Conservation (phyloP, 2,329 filamentous ascomycete species). For the Mollisiaceae sp. region DNA sequence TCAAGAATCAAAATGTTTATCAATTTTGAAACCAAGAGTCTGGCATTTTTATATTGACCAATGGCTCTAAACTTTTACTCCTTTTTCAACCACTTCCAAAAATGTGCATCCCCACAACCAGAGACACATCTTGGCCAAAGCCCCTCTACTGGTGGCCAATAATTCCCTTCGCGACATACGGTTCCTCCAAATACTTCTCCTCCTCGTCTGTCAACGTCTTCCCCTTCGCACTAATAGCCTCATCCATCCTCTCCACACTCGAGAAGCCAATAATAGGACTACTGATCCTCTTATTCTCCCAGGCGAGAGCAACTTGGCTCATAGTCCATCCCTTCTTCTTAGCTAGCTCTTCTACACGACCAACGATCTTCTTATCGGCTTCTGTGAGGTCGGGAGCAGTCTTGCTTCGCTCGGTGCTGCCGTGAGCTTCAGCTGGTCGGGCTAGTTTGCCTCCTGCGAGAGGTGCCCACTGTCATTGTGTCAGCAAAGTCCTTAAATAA, state of each 20-base stretch:
- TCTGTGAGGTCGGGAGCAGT: slow-evolving; percentile 45
- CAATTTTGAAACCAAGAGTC: no score
- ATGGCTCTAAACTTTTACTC: no score
- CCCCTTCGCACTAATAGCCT: slow-evolving; percentile 50
- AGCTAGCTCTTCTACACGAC: slow-evolving; percentile 60
- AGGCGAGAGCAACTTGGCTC: slow-evolving; percentile 62
- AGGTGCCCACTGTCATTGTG: slow-evolving; percentile 39
- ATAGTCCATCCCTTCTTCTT: slow-evolving; percentile 61
- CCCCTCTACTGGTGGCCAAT: slow-evolving; percentile 37
- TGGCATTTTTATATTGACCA: no score
- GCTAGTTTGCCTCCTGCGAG: slow-evolving; percentile 44
- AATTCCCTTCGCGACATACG: slow-evolving; percentile 53
- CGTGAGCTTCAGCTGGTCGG: slow-evolving; percentile 35
- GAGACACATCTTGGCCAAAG: neutral
- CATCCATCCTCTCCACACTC: slow-evolving; percentile 56
- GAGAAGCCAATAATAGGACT: slow-evolving; percentile 59
- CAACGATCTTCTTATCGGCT: slow-evolving; percentile 56
- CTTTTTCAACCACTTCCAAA: no score
- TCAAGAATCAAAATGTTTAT: no score
- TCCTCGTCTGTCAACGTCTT: slow-evolving; percentile 56
- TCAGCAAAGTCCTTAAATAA: no score
- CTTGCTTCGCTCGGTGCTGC: slow-evolving; percentile 33
- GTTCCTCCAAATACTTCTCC: slow-evolving; percentile 57
- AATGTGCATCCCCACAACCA: neutral
- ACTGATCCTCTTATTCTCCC: slow-evolving; percentile 52